These are phyloP conservation scores for Syzygium malaccense DNA, from an alignment of 441 rosid genomes.

Conservation along the genomic window DNA sequence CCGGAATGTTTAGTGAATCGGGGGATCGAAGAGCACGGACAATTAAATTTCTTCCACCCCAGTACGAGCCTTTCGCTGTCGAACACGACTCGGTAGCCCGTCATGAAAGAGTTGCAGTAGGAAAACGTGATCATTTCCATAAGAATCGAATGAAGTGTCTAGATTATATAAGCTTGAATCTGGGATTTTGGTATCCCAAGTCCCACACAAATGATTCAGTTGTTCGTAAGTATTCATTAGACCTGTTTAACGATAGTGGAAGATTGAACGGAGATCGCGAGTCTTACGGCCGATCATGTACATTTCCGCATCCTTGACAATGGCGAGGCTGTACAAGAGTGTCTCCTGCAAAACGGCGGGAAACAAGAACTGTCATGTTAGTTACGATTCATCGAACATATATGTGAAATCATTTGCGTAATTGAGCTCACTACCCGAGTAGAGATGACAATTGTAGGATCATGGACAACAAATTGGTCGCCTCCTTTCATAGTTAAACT, in stretches of 20 bases:
- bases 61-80: slow-evolving; percentile 69
- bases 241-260: neutral
- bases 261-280: neutral
- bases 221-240: neutral
- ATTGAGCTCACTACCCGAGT: slow-evolving; percentile 29
- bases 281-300: slow-evolving; percentile 59
- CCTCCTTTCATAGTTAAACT: slow-evolving; percentile 55
- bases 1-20: neutral
- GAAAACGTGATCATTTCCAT: neutral
- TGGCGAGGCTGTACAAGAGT: slow-evolving; percentile 48
- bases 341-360: slow-evolving; percentile 31
- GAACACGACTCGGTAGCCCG: slow-evolving; percentile 67
- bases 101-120: slow-evolving; percentile 25
- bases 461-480: slow-evolving; percentile 35
- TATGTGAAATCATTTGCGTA: neutral
- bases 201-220: too few relatives aligned
- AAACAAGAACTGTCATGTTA: neutral
- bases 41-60: slow-evolving; percentile 83
- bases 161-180: neutral
- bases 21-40: slow-evolving; percentile 28
- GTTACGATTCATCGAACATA: neutral
- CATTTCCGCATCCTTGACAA: slow-evolving; percentile 44
- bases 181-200: too few relatives aligned
- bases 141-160: neutral
- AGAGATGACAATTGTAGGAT: slow-evolving; percentile 50